phyloP scores from a whole-genome alignment of 2,329 filamentous ascomycete species.

The Dendryphion nanum region DNA sequence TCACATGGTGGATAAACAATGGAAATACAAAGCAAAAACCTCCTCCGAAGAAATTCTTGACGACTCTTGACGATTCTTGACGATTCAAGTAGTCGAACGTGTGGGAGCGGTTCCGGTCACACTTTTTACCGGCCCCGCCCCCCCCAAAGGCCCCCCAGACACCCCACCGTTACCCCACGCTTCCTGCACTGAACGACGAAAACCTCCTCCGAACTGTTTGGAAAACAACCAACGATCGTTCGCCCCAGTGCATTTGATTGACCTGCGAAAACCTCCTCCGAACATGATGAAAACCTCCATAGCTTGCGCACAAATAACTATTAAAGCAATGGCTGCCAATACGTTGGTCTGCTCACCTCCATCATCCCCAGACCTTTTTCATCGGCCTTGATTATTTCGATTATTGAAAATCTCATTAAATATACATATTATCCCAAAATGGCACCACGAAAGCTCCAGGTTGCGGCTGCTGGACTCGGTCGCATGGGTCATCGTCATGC shows the following conservation, averaged over 20 bases:
- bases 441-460: constrained; percentile 27
- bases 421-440: constrained; percentile 9
- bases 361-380: neutral
- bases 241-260: neutral
- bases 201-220: constrained; percentile 3
- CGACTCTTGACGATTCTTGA: too few relatives aligned
- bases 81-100: too few relatives aligned
- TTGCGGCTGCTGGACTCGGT: constrained; percentile 52
- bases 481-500: constrained; percentile 56
- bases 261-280: constrained; percentile 5
- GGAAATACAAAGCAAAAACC: constrained; percentile 1
- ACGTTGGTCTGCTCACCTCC: neutral
- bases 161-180: too few relatives aligned
- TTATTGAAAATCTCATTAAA: neutral
- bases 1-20: too few relatives aligned
- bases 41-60: constrained; percentile 1
- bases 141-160: too few relatives aligned
- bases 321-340: constrained; percentile 4
- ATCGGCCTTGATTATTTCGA: neutral
- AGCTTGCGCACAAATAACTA: constrained; percentile 6
- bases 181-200: neutral
- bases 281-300: constrained; percentile 4
- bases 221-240: too few relatives aligned
- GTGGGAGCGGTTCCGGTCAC: too few relatives aligned
- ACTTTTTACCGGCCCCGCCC: too few relatives aligned